Evolutionary conservation across 208 protist species (phyloP).

Genomic region (Phytomonas sp.): DNA sequence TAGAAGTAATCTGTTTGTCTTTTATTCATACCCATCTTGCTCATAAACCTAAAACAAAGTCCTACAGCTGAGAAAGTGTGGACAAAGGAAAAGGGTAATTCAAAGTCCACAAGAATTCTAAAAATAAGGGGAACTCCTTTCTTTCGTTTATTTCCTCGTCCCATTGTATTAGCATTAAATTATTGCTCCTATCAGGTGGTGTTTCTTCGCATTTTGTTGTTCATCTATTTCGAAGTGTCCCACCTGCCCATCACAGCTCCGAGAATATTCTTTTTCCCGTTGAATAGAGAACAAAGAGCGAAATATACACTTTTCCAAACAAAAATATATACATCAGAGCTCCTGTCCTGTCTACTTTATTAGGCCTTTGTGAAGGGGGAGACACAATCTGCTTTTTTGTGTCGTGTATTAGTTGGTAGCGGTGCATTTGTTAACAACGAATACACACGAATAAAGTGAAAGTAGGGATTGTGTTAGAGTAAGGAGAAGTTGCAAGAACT

Average conservation of each 20-base stretch:
- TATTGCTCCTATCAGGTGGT: not conserved
- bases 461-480: not conserved
- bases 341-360: not conserved
- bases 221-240: not conserved
- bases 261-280: not conserved
- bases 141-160: constrained; percentile 8
- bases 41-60: not conserved
- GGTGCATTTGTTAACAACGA: not conserved
- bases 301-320: not conserved
- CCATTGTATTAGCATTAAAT: constrained; percentile 7
- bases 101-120: not conserved
- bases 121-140: not conserved
- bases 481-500: not conserved
- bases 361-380: not conserved
- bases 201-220: not conserved
- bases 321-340: not conserved
- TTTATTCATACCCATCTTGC: not conserved
- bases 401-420: not conserved
- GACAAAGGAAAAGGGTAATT: not conserved
- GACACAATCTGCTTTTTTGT: not conserved
- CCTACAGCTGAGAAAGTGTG: not conserved
- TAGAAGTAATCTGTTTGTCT: not conserved
- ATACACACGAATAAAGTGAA: not conserved
- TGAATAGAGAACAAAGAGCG: not conserved
- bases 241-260: not conserved